phyloP scores from a whole-genome alignment of 768 basidiomycete species.

The Psilocybe subaeruginosa region DNA sequence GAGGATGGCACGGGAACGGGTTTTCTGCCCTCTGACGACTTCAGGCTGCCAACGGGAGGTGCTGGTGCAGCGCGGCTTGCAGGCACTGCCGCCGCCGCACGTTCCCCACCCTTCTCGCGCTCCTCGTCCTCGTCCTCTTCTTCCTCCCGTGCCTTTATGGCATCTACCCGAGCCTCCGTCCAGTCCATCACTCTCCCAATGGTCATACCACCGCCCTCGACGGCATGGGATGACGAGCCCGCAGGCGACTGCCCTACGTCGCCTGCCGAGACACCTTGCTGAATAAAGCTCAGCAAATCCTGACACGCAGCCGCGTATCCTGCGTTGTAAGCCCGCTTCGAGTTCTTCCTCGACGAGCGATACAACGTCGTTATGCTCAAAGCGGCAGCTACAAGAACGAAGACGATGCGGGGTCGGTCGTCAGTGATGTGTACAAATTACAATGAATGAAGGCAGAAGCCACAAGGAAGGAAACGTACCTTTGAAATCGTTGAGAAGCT shows the following conservation, averaged over 20 bases:
- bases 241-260: constrained; percentile 42
- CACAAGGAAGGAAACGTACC: constrained; percentile 43
- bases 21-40: constrained; percentile 26
- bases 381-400: constrained; percentile 63
- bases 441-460: background rate
- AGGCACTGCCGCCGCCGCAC: constrained; percentile 25
- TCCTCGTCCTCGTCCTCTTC: constrained; percentile 87
- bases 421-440: constrained; percentile 1
- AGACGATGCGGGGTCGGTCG: background rate
- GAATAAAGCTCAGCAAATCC: constrained; percentile 81
- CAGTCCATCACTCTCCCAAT: constrained; percentile 85
- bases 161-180: constrained; percentile 81
- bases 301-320: constrained; percentile 82
- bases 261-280: constrained; percentile 75
- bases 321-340: constrained; percentile 79
- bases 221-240: constrained; percentile 42
- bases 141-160: constrained; percentile 72
- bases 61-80: constrained; percentile 14
- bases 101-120: constrained; percentile 56
- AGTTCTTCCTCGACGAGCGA: constrained; percentile 74
- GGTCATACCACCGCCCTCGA: constrained; percentile 63
- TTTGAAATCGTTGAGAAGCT: constrained; percentile 81
- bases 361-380: constrained; percentile 86
- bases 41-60: constrained; percentile 15
- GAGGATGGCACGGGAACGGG: constrained; percentile 13